Base-by-base conservation (phyloP, 1,284 basidiomycete species). In the Cerioporus squamosus region DNA sequence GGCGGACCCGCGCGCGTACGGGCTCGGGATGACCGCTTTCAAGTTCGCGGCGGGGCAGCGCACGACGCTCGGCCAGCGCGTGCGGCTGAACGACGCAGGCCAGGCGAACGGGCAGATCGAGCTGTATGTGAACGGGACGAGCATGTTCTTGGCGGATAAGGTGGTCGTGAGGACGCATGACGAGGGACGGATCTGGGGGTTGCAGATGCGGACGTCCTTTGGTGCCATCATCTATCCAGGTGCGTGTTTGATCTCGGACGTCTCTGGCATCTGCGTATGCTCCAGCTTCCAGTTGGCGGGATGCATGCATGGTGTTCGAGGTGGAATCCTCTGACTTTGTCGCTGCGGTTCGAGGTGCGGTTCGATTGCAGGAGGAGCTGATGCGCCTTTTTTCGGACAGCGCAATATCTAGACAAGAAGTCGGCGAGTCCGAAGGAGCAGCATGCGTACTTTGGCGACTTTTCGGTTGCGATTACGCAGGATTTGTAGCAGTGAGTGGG, bases 151-250 rank as follows among this genome's bases (percentile, higher is more conserved):
- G 45, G 76, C 84, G 44, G 66, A 61, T 12, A 81, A 81, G 46
- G 72, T 90, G 44, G 76, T 81, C 55, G 72, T 88, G 23, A 70
- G 81, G 51, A 76, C 79, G 56, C 74, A 74, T 55, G 70, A 64
- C 26, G 69, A 71, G 1, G 81, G 81, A 48, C 76, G 76, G 58
- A 79, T 88, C 58, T 77, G 82, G 43, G 86, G 86, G 40, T 79
- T 87, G 61, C 82, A 84, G 76, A 81, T 85, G 72, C 86, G 88
- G 74, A 84, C 85, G 24, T 88, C 88, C 81, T 88, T 87, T 61
- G 86, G 84, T 49, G 83, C 26, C 26, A 8, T 26, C n/a, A n/a
- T n/a, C n/a, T n/a, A n/a, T n/a, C n/a, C n/a, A n/a, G 26, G 26
- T 26, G 26, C 26, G 26, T 26, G 26, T n/a, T n/a, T n/a, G n/a